Conservation (phyloP, 2,329 filamentous ascomycete species). For the Sordariomycetes sp. region DNA sequence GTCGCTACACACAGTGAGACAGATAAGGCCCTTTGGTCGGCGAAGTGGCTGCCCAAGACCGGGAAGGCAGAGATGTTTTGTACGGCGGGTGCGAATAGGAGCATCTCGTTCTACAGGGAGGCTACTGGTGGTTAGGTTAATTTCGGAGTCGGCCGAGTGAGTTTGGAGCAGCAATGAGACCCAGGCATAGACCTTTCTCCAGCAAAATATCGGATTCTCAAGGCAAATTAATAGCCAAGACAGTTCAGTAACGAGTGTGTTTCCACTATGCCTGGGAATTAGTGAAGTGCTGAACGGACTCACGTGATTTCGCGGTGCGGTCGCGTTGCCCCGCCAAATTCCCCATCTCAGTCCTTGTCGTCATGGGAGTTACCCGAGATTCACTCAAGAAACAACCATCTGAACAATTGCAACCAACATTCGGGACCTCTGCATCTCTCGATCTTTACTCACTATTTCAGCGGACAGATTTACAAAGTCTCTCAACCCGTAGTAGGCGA, state of each 20-base stretch:
- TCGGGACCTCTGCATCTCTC: too few relatives aligned
- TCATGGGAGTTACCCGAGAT: background rate
- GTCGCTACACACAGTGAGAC: conserved; percentile 92
- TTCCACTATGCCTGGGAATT: too few relatives aligned
- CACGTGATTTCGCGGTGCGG: conserved; percentile 5
- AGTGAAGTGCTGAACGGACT: too few relatives aligned
- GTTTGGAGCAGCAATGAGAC: too few relatives aligned
- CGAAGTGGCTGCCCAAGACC: conserved; percentile 73
- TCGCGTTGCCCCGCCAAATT: conserved; percentile 46
- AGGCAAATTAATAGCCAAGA: too few relatives aligned
- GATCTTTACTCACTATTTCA: too few relatives aligned
- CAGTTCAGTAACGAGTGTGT: too few relatives aligned
- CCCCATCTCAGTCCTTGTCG: conserved; percentile 33
- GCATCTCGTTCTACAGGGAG: conserved; percentile 76
- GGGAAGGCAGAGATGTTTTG: conserved; percentile 64
- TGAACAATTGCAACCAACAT: background rate
- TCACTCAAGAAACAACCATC: background rate
- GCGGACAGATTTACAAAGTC: too few relatives aligned
- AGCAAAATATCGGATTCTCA: too few relatives aligned
- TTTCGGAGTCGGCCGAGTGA: too few relatives aligned
- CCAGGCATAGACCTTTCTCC: too few relatives aligned
- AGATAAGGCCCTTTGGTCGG: conserved; percentile 74
- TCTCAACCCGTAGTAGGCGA: too few relatives aligned
- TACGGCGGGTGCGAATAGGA: conserved; percentile 67
- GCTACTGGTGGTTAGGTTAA: conserved; percentile 53